Conservation (phyloP, 306 rosid genomes). For the Hippophae gyantsensis region DNA sequence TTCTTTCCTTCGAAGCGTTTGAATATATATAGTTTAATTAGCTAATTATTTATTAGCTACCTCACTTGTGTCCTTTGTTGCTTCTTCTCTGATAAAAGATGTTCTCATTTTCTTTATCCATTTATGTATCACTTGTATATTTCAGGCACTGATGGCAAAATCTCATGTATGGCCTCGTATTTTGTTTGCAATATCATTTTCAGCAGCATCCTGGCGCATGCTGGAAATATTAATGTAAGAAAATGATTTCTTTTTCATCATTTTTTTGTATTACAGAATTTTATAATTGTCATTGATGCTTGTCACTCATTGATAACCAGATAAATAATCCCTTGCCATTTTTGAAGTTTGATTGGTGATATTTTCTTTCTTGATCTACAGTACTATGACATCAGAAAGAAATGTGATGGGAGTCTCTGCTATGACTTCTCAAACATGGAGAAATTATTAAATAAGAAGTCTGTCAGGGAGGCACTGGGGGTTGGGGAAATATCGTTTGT, state of each 20-base stretch:
- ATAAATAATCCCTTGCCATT: neutral
- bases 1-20: too few relatives aligned
- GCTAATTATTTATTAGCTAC: too few relatives aligned
- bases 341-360: constrained; percentile 26
- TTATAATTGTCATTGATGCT: constrained; percentile 6
- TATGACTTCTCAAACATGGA: constrained; percentile 94
- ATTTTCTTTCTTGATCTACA: constrained; percentile 21
- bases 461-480: constrained; percentile 73
- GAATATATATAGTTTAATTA: too few relatives aligned
- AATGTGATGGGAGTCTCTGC: constrained; percentile 83
- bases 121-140: constrained; percentile 1
- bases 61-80: neutral
- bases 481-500: constrained; percentile 79
- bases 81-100: constrained; percentile 6
- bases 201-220: constrained; percentile 60
- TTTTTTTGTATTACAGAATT: constrained; percentile 9
- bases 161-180: constrained; percentile 70
- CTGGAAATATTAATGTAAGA: constrained; percentile 75
- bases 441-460: constrained; percentile 59
- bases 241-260: constrained; percentile 11
- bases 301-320: too few relatives aligned
- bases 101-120: neutral
- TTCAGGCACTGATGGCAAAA: constrained; percentile 81
- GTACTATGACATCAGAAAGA: constrained; percentile 92
- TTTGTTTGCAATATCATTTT: constrained; percentile 69